Conservation (phyloP, 306 rosid genomes). For the Canavalia gladiata region DNA sequence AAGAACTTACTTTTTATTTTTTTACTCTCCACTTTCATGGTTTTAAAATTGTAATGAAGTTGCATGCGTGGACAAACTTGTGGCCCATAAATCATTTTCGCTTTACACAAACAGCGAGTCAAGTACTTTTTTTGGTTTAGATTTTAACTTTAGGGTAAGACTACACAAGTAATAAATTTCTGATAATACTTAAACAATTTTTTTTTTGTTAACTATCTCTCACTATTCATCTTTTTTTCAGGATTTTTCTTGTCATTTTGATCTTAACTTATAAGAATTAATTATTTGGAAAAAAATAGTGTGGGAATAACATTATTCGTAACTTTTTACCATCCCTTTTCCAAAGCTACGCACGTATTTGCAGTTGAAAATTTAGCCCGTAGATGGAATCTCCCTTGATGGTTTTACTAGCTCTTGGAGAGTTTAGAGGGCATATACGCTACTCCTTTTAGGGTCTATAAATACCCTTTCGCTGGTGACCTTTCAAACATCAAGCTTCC, state of each 20-base stretch:
- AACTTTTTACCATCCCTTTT: not conserved
- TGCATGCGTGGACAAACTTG: not conserved
- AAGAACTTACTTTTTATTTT: not conserved
- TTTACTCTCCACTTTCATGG: not conserved
- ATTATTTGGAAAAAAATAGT: too few species aligned
- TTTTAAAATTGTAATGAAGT: conserved; percentile 14
- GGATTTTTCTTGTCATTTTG: too few species aligned
- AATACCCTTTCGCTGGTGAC: conserved; percentile 15
- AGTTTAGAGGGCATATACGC: conserved; percentile 38
- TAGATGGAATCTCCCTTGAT: not conserved
- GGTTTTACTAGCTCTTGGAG: not conserved
- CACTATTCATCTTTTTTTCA: too few species aligned
- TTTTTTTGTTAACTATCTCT: too few species aligned
- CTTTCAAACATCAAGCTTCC: conserved; percentile 39
- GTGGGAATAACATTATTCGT: too few species aligned
- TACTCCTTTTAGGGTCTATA: conserved; percentile 47
- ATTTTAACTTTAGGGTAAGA: not conserved
- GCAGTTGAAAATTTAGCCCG: not conserved
- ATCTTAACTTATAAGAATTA: too few species aligned
- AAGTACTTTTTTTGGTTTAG: not conserved
- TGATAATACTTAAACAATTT: too few species aligned
- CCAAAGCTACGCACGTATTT: not conserved
- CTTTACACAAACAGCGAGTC: not conserved
- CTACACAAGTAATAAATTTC: too few species aligned
- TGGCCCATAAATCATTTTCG: not conserved